Conservation (phyloP, 352 stramenopile genomes). For the Globisporangium ultimum region DNA sequence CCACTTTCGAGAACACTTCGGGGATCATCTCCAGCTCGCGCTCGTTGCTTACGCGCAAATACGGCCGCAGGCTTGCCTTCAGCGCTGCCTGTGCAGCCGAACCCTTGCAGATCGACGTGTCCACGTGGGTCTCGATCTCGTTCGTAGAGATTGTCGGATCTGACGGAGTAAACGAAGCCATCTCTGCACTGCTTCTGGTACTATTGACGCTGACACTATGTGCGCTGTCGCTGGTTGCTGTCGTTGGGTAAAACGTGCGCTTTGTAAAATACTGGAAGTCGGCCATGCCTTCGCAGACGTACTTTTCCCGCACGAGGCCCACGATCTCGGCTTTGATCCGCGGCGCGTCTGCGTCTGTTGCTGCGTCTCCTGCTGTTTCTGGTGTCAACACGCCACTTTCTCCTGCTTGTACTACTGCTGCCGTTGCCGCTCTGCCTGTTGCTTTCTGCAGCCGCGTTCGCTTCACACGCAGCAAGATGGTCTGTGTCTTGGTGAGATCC, state of each 20-base stretch:
- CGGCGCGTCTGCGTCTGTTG: no score
- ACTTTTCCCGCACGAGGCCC: conserved; percentile 69
- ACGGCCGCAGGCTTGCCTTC: conserved; percentile 56
- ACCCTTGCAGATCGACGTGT: conserved; percentile 30
- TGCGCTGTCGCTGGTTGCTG: conserved; percentile 9
- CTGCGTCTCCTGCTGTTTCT: no score
- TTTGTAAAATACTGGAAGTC: conserved; percentile 85
- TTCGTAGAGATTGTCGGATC: no score
- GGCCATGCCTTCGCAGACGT: conserved; percentile 83
- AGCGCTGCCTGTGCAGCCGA: conserved; percentile 39
- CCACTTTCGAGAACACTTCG: conserved; percentile 82
- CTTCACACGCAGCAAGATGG: conserved; percentile 51
- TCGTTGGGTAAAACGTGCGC: conserved; percentile 46
- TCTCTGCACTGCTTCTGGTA: neutral
- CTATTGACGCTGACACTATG: neutral
- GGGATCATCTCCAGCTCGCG: conserved; percentile 69
- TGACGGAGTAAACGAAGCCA: conserved; percentile 4
- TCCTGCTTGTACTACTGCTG: conserved; percentile 2
- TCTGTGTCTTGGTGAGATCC: conserved; percentile 80
- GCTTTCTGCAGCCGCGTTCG: conserved; percentile 26
- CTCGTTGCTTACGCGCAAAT: conserved; percentile 44
- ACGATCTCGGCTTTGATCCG: conserved; percentile 42
- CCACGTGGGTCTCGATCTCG: no score
- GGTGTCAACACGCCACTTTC: neutral
- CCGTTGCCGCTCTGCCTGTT: conserved; percentile 6